These are phyloP conservation scores for Eucalyptus regnans DNA, from an alignment of 345 rosid species.

Conservation along the genomic window DNA sequence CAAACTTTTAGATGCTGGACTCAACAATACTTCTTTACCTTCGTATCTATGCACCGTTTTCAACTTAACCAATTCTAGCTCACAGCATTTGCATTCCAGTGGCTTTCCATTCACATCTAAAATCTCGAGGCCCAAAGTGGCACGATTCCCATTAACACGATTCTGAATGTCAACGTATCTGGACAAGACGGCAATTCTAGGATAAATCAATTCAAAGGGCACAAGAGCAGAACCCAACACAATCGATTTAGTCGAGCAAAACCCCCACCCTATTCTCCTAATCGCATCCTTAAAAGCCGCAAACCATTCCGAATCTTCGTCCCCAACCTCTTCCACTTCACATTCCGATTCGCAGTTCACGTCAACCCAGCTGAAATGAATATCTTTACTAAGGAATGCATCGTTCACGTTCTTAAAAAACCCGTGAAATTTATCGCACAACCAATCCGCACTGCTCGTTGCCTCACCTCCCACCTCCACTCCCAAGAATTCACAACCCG, in stretches of 20 bases:
- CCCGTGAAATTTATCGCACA: constrained; percentile 19
- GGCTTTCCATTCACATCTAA: constrained; percentile 58
- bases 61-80: constrained; percentile 40
- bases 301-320: constrained; percentile 1
- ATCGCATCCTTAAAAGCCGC: constrained; percentile 33
- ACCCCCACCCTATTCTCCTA: constrained; percentile 77
- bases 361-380: constrained; percentile 80
- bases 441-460: constrained; percentile 17
- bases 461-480: constrained; percentile 15
- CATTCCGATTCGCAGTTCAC: constrained; percentile 22
- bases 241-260: constrained; percentile 60
- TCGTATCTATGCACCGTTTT: not conserved
- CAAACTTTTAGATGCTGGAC: constrained; percentile 3
- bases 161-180: not conserved
- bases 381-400: constrained; percentile 48
- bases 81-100: constrained; percentile 64
- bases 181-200: constrained; percentile 35
- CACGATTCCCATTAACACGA: constrained; percentile 4
- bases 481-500: constrained; percentile 36
- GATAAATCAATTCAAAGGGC: constrained; percentile 83
- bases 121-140: constrained; percentile 58
- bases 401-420: constrained; percentile 44
- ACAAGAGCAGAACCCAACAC: constrained; percentile 48
- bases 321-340: not conserved
- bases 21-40: not conserved